Conservation (phyloP, 352 stramenopile genomes). For the Phytophthora ramorum region DNA sequence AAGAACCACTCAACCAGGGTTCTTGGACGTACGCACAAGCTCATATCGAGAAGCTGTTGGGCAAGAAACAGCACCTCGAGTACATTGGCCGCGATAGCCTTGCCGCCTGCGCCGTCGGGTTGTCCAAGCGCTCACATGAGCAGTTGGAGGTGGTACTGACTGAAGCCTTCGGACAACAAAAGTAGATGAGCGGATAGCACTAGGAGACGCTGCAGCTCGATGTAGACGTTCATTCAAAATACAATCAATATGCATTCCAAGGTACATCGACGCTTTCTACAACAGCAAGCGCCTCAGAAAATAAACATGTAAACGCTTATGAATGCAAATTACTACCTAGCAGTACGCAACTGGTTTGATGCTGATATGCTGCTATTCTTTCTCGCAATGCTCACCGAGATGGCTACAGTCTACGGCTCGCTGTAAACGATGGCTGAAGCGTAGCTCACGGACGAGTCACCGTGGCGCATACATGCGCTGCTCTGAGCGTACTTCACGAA, state of each 20-base stretch:
- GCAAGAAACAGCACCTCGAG: conserved; percentile 63
- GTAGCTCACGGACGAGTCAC: conserved; percentile 96
- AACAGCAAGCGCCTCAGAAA: background rate
- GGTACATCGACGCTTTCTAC: background rate
- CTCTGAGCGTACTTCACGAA: conserved; percentile 96
- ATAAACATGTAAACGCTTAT: background rate
- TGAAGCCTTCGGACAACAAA: conserved; percentile 59
- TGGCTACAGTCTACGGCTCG: conserved; percentile 39
- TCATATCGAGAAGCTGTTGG: conserved; percentile 78
- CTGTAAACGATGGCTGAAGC: conserved; percentile 92
- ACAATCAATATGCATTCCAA: conserved; percentile 7
- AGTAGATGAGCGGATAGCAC: conserved; percentile 17
- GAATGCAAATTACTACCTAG: conserved; percentile 23
- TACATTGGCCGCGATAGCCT: conserved; percentile 82
- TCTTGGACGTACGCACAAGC: conserved; percentile 74
- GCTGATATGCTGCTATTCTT: conserved; percentile 8
- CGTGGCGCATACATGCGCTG: conserved; percentile 80
- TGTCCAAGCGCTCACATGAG: conserved; percentile 75
- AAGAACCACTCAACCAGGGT: conserved; percentile 86
- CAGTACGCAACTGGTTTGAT: conserved; percentile 6
- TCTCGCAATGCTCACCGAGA: background rate
- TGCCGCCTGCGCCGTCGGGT: conserved; percentile 70
- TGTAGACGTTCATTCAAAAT: conserved; percentile 11
- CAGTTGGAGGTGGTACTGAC: conserved; percentile 72
- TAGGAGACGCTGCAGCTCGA: background rate